phyloP scores from a whole-genome alignment of 2,329 filamentous ascomycete genomes.

The Microcyclosporella mali region DNA sequence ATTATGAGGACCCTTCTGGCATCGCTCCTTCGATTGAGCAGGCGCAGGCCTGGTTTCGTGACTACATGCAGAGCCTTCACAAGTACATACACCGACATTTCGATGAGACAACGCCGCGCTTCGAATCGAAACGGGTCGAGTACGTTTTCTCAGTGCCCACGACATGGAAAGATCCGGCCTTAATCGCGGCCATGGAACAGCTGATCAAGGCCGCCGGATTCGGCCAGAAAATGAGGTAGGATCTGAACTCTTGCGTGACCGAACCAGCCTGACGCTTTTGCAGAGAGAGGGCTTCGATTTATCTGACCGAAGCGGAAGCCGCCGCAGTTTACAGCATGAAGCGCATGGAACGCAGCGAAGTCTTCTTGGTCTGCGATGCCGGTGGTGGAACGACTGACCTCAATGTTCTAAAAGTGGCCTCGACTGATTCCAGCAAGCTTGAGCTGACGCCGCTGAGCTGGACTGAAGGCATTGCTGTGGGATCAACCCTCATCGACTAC shows the following conservation, averaged over 20 bases:
- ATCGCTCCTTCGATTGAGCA: conserved; percentile 5
- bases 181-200: conserved; percentile 2
- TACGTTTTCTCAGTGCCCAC: not conserved
- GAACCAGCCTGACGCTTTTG: too few species aligned
- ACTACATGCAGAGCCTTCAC: conserved; percentile 13
- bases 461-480: conserved; percentile 33
- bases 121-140: conserved; percentile 6
- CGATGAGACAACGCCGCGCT: conserved; percentile 5
- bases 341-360: conserved; percentile 33
- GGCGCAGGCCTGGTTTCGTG: conserved; percentile 12
- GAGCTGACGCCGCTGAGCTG: conserved; percentile 8
- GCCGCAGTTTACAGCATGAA: conserved; percentile 45
- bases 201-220: conserved; percentile 4
- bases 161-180: not conserved
- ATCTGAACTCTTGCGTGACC: too few species aligned
- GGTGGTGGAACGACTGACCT: conserved; percentile 46
- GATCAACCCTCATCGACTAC: conserved; percentile 37
- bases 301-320: conserved; percentile 50
- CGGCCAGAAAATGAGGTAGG: conserved; percentile 2
- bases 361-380: conserved; percentile 46
- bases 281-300: conserved; percentile 31
- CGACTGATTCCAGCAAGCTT: not conserved
- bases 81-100: conserved; percentile 8
- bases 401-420: conserved; percentile 32
- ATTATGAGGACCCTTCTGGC: conserved; percentile 5